These are phyloP conservation scores for Passalora sequoiae DNA, from an alignment of 2,329 filamentous ascomycete genomes.

Conservation along the genomic window DNA sequence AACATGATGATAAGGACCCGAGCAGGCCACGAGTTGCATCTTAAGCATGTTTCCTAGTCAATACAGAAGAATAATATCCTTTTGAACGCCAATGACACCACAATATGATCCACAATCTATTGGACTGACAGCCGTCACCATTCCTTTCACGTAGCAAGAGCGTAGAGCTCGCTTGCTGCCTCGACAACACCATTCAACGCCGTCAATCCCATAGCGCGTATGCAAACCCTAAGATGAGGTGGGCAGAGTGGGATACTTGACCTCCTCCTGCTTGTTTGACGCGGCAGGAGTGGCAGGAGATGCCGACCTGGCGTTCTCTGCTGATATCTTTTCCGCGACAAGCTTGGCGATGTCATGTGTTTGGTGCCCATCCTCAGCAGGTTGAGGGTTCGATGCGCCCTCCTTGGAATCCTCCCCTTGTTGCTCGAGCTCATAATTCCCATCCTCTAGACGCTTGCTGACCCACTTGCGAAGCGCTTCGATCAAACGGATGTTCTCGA, in stretches of 20 bases:
- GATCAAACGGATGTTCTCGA: conserved; percentile 60
- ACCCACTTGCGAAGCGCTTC: conserved; percentile 56
- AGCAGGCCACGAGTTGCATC: no score
- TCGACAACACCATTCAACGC: conserved; percentile 2
- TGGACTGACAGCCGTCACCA: neutral
- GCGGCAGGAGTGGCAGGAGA: conserved; percentile 9
- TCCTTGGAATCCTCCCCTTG: conserved; percentile 11
- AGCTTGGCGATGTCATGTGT: conserved; percentile 18
- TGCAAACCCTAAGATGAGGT: neutral
- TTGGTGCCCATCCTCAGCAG: conserved; percentile 15
- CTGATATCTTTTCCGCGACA: conserved; percentile 25
- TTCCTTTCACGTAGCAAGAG: neutral
- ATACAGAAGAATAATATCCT: neutral
- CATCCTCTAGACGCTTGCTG: conserved; percentile 50
- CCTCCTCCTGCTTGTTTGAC: conserved; percentile 16
- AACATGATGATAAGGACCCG: no score
- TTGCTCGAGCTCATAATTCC: conserved; percentile 39
- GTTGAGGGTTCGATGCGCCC: conserved; percentile 10
- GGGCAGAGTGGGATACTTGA: conserved; percentile 22
- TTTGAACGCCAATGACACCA: no score
- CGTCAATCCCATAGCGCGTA: neutral
- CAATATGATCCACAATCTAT: neutral
- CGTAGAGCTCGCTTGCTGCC: conserved; percentile 3
- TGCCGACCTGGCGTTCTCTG: conserved; percentile 11
- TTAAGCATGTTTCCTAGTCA: neutral